Conservation (phyloP, 208 protist genomes). For the Balamuthia mandrillaris region DNA sequence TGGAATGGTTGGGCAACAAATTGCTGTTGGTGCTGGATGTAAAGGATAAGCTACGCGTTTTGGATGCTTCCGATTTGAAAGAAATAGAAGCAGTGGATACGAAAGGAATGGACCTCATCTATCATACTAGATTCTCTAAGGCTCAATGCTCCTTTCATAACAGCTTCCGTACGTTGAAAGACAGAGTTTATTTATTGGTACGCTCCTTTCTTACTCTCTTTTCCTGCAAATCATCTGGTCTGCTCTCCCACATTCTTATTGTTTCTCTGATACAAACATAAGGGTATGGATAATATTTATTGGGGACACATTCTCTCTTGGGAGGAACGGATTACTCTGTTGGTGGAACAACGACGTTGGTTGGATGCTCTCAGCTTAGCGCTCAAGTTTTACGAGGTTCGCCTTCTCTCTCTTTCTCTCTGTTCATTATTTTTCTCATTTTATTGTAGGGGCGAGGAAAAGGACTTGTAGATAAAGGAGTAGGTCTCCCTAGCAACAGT, state of each 20-base stretch:
- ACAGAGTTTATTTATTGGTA: neutral
- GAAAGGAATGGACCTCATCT: slow-evolving; percentile 43
- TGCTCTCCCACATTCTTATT: neutral
- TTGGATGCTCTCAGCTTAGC: slow-evolving; percentile 49
- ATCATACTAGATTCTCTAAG: slow-evolving; percentile 35
- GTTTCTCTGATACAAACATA: neutral
- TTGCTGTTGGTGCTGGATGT: slow-evolving; percentile 25
- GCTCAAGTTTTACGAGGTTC: slow-evolving; percentile 48
- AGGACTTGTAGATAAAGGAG: slow-evolving; percentile 42
- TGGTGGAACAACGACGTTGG: slow-evolving; percentile 36
- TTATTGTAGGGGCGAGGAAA: slow-evolving; percentile 7
- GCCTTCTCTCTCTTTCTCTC: neutral
- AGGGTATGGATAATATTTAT: slow-evolving; percentile 46
- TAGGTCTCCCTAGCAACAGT: slow-evolving; percentile 37
- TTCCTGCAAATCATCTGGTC: neutral
- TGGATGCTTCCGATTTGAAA: slow-evolving; percentile 54
- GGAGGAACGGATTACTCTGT: slow-evolving; percentile 40
- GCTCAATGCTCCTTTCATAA: slow-evolving; percentile 10
- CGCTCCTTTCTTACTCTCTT: neutral
- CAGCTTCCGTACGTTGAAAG: slow-evolving; percentile 18
- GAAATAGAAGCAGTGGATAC: slow-evolving; percentile 51
- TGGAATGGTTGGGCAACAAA: slow-evolving; percentile 25
- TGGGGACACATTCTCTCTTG: slow-evolving; percentile 46
- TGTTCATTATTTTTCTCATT: neutral
- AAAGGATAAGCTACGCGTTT: slow-evolving; percentile 45